A percentile compares a stretch with the other conserved stretches of the same genome.
phyloP scores from a whole-genome alignment of 306 rosid genomes.

The Quercus wislizeni region DNA sequence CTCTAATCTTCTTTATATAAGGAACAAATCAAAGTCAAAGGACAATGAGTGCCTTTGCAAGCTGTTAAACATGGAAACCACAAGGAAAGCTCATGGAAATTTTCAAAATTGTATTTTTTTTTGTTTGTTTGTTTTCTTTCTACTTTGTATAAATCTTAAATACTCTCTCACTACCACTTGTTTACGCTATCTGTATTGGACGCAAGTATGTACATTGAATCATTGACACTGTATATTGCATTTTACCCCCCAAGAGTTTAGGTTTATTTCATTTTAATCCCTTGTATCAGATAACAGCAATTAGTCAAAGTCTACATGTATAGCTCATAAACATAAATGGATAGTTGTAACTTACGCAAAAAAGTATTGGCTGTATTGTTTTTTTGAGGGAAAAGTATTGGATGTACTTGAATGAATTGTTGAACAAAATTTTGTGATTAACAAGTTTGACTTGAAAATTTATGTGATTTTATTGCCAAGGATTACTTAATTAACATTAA shows the following conservation, averaged over 20 bases:
- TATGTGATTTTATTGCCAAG: background rate
- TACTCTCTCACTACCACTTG: background rate
- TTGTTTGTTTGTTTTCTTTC: background rate
- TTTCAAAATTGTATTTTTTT: background rate
- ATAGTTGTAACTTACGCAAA: background rate
- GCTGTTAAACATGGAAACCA: conserved; percentile 19
- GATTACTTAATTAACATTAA: background rate
- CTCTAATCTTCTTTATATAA: background rate
- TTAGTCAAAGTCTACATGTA: background rate
- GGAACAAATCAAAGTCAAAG: conserved; percentile 39
- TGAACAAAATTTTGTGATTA: too few relatives aligned
- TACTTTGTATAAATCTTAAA: background rate
- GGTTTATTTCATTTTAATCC: background rate
- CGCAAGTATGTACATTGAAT: background rate
- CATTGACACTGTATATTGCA: background rate
- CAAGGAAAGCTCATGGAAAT: conserved; percentile 22
- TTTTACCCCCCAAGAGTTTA: background rate
- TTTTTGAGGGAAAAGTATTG: too few relatives aligned
- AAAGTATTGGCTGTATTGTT: too few relatives aligned
- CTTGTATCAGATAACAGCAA: background rate
- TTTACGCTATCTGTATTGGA: background rate
- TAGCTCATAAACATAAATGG: background rate
- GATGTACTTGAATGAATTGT: too few relatives aligned
- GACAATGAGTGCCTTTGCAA: conserved; percentile 12
- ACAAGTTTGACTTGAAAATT: background rate